Evolutionary conservation across 371 early-diverging fungal genomes (phyloP).

Genomic region (Dichotomocladium elegans): DNA sequence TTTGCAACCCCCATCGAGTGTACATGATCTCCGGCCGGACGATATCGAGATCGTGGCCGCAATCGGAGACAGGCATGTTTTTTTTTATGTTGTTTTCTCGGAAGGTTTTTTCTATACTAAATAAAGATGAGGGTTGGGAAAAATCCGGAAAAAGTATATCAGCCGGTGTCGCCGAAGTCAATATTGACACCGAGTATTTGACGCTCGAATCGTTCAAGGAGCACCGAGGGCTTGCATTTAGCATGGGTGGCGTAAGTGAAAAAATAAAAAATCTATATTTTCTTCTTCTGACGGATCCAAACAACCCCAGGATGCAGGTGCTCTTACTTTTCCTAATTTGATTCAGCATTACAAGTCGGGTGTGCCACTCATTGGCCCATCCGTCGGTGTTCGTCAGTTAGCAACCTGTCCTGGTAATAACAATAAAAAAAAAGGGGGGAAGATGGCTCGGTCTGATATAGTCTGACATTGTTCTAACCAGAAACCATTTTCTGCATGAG

Average conservation of each 20-base stretch:
- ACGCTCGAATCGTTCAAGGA: conserved; percentile 15
- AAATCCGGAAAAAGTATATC: no score
- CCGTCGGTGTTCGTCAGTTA: conserved; percentile 19
- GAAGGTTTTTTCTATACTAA: neutral
- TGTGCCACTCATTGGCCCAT: conserved; percentile 16
- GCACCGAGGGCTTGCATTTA: conserved; percentile 27
- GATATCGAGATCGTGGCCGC: conserved; percentile 17
- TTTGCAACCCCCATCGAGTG: conserved; percentile 2
- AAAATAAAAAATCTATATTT: neutral
- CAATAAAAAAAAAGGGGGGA: no score
- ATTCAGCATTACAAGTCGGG: conserved; percentile 17
- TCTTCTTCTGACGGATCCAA: neutral
- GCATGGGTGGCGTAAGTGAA: conserved; percentile 29
- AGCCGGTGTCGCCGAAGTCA: conserved; percentile 24
- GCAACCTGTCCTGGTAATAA: conserved; percentile 23
- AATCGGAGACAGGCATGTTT: conserved; percentile 29
- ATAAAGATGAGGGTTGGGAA: no score
- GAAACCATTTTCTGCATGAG: conserved; percentile 30
- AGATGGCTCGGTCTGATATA: no score
- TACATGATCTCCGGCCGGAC: conserved; percentile 14
- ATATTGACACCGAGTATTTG: conserved; percentile 17
- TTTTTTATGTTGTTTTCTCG: neutral
- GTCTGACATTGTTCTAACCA: no score
- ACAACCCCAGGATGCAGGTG: conserved; percentile 31
- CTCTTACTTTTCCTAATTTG: conserved; percentile 23